phyloP scores from a whole-genome alignment of 129 eudicot genomes.

The Solidago caesia region DNA sequence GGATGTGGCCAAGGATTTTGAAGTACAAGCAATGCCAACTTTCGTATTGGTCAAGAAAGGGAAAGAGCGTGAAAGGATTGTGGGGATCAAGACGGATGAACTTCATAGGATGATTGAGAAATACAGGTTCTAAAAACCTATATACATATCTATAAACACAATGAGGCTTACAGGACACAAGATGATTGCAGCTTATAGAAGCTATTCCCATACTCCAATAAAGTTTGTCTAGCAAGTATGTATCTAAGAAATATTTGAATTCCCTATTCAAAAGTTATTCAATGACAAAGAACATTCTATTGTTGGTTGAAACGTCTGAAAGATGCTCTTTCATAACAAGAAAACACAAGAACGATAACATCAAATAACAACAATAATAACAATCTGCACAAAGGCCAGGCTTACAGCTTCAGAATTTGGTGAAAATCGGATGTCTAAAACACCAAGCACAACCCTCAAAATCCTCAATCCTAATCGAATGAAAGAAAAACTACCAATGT shows the following conservation, averaged over 20 bases:
- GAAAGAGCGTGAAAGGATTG: slow-evolving; percentile 58
- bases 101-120: slow-evolving; percentile 71
- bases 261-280: not conserved
- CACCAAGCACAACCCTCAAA: too few relatives aligned
- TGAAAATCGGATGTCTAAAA: too few relatives aligned
- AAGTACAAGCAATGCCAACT: slow-evolving; percentile 78
- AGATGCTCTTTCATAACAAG: not conserved
- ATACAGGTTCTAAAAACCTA: slow-evolving; percentile 40
- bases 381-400: too few relatives aligned
- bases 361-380: too few relatives aligned
- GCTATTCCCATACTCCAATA: slow-evolving; percentile 15
- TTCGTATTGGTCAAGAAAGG: slow-evolving; percentile 70
- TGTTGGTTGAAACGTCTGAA: not conserved
- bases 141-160: not conserved
- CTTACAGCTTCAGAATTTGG: too few relatives aligned
- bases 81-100: slow-evolving; percentile 70
- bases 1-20: slow-evolving; percentile 68
- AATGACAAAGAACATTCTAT: not conserved
- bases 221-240: slow-evolving; percentile 20
- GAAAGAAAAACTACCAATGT: too few relatives aligned
- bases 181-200: not conserved
- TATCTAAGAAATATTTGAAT: slow-evolving; percentile 7
- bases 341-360: not conserved
- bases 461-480: too few relatives aligned
- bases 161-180: slow-evolving; percentile 1